phyloP scores from a whole-genome alignment of 2,329 filamentous ascomycete genomes.

The Pestalotiopsis sp. region DNA sequence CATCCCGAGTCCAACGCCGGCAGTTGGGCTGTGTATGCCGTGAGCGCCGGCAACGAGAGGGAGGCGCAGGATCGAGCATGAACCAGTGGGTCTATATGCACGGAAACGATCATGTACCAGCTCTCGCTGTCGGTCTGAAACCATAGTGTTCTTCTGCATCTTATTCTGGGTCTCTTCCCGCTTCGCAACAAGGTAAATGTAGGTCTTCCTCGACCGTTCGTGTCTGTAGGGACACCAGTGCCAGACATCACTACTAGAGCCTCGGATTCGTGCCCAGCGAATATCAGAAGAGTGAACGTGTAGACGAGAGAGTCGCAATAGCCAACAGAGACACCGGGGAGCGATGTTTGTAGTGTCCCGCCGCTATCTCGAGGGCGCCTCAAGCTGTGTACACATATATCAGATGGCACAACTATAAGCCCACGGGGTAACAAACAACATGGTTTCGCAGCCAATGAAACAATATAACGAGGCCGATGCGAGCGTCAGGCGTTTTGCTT shows the following conservation, averaged over 20 bases:
- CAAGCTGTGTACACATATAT: neutral
- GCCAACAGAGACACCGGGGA: neutral
- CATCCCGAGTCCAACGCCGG: too few species aligned
- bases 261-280: too few species aligned
- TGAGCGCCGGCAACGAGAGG: neutral
- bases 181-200: too few species aligned
- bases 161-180: too few species aligned
- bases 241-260: too few species aligned
- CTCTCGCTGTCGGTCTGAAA: too few species aligned
- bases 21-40: neutral
- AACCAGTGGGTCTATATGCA: neutral
- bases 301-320: neutral
- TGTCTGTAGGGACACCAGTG: too few species aligned
- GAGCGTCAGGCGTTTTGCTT: neutral
- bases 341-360: neutral
- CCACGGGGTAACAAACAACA: neutral
- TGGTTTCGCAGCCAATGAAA: neutral
- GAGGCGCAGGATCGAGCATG: neutral
- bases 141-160: too few species aligned
- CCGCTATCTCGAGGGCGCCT: neutral
- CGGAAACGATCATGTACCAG: neutral
- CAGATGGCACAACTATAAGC: neutral
- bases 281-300: too few species aligned
- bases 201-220: too few species aligned
- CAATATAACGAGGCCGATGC: neutral